Evolutionary conservation across 257 asterid genomes (phyloP).

Genomic region (Pogostemon cablin): DNA sequence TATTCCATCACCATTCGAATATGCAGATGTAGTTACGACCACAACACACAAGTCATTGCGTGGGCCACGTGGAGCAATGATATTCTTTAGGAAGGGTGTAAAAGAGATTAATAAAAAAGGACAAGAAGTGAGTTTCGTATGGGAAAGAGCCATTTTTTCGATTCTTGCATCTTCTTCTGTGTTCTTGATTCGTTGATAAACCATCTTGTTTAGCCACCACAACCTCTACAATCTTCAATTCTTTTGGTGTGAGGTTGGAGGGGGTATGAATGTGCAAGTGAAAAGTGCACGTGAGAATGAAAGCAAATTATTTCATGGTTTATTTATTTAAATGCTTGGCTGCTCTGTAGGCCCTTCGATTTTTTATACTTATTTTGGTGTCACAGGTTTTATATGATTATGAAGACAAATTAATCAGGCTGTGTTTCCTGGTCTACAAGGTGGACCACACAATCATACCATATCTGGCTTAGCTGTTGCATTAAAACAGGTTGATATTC

Average conservation of each 20-base stretch:
- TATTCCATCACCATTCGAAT: conserved; percentile 93
- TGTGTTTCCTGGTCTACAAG: conserved; percentile 99
- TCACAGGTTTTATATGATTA: conserved; percentile 80
- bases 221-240: neutral
- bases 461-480: conserved; percentile 97
- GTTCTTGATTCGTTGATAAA: conserved; percentile 1
- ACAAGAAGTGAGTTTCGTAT: conserved; percentile 66
- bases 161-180: conserved; percentile 16
- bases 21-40: conserved; percentile 95
- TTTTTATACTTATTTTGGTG: conserved; percentile 22
- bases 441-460: conserved; percentile 99
- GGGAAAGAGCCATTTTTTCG: conserved; percentile 3
- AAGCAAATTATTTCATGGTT: neutral
- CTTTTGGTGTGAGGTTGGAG: neutral
- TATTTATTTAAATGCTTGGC: neutral
- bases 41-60: conserved; percentile 97
- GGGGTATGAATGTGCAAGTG: conserved; percentile 5
- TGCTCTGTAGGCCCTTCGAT: conserved; percentile 3
- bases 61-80: conserved; percentile 99
- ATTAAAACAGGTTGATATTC: conserved; percentile 67
- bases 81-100: conserved; percentile 87
- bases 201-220: neutral
- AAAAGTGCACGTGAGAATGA: conserved; percentile 7
- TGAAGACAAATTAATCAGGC: conserved; percentile 97
- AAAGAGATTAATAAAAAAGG: conserved; percentile 91